Percentiles rank a stretch among this genome's conserved stretches.
Evolutionary conservation across 2,329 filamentous ascomycete species (phyloP).

Genomic region (Xylariaceae sp.): DNA sequence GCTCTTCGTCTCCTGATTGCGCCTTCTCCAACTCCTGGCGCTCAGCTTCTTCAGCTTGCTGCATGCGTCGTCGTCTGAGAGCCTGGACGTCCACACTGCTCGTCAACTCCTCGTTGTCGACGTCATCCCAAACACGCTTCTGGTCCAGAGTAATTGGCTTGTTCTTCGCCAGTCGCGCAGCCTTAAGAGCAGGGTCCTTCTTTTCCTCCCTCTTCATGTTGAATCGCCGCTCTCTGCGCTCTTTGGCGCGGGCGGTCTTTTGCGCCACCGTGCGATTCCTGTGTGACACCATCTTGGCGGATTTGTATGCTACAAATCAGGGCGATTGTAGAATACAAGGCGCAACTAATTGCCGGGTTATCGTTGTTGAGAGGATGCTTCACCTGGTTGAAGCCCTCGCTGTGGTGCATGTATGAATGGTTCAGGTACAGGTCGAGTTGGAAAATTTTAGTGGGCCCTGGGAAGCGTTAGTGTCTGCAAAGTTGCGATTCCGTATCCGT

Average conservation of each 20-base stretch:
- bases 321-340: neutral
- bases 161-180: conserved; percentile 69
- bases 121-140: conserved; percentile 86
- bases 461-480: neutral
- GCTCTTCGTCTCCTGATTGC: conserved; percentile 32
- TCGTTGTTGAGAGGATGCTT: neutral
- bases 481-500: too few species aligned
- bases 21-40: conserved; percentile 41
- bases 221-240: conserved; percentile 71
- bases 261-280: conserved; percentile 51
- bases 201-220: conserved; percentile 78
- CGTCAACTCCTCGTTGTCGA: conserved; percentile 55
- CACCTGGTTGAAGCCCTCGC: too few species aligned
- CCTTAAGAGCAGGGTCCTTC: conserved; percentile 70
- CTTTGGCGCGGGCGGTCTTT: conserved; percentile 70
- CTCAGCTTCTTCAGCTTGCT: conserved; percentile 39
- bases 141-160: conserved; percentile 75
- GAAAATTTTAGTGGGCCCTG: conserved; percentile 22
- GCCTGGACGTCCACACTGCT: conserved; percentile 52
- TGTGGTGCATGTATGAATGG: too few species aligned
- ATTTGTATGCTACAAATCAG: neutral
- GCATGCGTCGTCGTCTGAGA: conserved; percentile 50
- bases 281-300: conserved; percentile 16
- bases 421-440: neutral
- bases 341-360: neutral